Base-by-base conservation (phyloP, 495 filamentous ascomycete species). In the Trichoderma virens region DNA sequence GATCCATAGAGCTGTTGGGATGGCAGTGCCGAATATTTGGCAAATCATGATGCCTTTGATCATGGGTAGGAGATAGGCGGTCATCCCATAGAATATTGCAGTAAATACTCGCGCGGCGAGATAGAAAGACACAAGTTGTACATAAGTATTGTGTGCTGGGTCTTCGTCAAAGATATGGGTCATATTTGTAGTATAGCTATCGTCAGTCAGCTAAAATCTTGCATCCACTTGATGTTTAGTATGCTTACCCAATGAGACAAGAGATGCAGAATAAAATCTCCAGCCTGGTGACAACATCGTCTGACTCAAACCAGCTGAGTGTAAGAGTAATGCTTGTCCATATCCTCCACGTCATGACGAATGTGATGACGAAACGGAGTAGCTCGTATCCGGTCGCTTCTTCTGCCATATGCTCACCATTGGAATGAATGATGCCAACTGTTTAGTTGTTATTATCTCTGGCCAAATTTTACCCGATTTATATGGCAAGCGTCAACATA, bases 341-440 rank as follows among this genome's bases (percentile, higher is more conserved):
- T 67, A 87, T 82, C 71, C 82, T 85, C 81, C 81, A 87, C 38
- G 75, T 75, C 71, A 86, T 76, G 47, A 78, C 75, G 68, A 87
- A 87, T 2, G 78, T 83, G 47, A 85, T 77, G 27, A 73, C 69
- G 67, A 86, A 86, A 30, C 72, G 69, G 13, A 84, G 74, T 27
- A 86, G 72, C 34, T 78, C 74, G 66, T 70, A 35, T 8, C 79
- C 81, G 14, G 74, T 82, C 2, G 83, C 72, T 47, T 79, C 69
- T 65, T 85, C 83, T 3, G 79, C 78, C 8, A 79, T 80, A 41
- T 70, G 75, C 67, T 85, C 83, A n/a, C 84, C 84, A 45, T 81
- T 81, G 68, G 86, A 78, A 47, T 82, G 82, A 47, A 87, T 79
- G 65, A 87, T 87, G n/a, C 82, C 82, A 31, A 84, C 82, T 83